Percentiles rank a stretch among this genome's conserved stretches.
Evolutionary conservation across 371 early-diverging fungal genomes (phyloP).

Genomic region (Haplosporangium sp.): DNA sequence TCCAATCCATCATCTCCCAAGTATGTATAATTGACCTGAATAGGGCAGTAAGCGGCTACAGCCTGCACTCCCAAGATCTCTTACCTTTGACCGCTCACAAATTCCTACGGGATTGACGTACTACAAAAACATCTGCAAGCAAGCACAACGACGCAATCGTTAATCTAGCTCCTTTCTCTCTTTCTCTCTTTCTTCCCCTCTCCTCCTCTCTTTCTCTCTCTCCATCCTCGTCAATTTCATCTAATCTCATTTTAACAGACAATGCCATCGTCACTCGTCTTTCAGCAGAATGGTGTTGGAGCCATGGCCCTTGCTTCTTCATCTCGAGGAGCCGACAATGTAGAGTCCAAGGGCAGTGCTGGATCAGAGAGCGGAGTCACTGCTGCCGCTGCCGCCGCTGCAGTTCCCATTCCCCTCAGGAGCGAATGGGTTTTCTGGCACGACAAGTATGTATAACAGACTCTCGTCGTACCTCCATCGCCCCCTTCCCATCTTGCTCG

Average conservation of each 20-base stretch:
- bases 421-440: conserved; percentile 75
- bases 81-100: too few relatives aligned
- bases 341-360: conserved; percentile 40
- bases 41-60: too few relatives aligned
- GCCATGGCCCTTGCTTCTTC: conserved; percentile 54
- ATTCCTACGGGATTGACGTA: neutral
- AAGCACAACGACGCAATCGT: too few relatives aligned
- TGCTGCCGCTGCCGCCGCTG: conserved; percentile 15
- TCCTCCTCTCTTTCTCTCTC: conserved; percentile 4
- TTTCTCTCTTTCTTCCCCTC: neutral
- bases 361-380: conserved; percentile 36
- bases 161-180: neutral
- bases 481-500: neutral
- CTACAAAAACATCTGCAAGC: too few relatives aligned
- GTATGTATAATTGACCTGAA: neutral
- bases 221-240: conserved; percentile 5
- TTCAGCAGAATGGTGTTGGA: conserved; percentile 48
- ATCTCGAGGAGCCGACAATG: conserved; percentile 34
- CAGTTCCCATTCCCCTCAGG: conserved; percentile 58
- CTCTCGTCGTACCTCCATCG: conserved; percentile 3
- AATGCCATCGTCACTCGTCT: conserved; percentile 54
- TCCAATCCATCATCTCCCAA: neutral
- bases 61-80: too few relatives aligned
- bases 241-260: neutral
- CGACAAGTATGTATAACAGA: conserved; percentile 62